Percentiles rank a stretch among this genome's conserved stretches.
Evolutionary conservation across 192 early-diverging fungal genomes (phyloP).

Genomic region (Chytriomyces sp.): DNA sequence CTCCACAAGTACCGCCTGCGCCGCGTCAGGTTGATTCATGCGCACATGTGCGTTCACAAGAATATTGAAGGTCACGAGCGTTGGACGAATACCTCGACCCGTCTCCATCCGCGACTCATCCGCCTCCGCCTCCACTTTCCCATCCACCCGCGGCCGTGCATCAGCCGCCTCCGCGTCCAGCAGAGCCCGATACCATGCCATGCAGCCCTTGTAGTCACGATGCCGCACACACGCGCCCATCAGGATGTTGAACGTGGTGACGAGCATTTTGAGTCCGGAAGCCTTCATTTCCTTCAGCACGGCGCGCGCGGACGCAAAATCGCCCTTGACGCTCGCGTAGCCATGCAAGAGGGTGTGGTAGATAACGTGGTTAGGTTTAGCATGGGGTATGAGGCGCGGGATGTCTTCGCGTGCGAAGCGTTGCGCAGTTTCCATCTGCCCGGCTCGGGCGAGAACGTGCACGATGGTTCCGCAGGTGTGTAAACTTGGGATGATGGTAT

Average conservation of each 20-base stretch:
- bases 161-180: no score
- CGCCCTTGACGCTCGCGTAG: constrained; percentile 4
- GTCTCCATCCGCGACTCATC: no score
- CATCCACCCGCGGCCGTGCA: no score
- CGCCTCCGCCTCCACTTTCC: no score
- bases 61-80: constrained; percentile 38
- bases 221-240: constrained; percentile 11
- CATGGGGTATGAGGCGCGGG: not conserved
- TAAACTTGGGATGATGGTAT: not conserved
- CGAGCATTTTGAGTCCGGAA: not conserved
- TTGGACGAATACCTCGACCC: constrained; percentile 12
- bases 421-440: constrained; percentile 11
- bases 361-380: constrained; percentile 3
- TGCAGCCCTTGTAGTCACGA: constrained; percentile 1
- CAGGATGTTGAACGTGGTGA: constrained; percentile 24
- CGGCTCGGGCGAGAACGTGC: constrained; percentile 7
- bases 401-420: constrained; percentile 4
- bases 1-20: constrained; percentile 22
- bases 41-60: constrained; percentile 31
- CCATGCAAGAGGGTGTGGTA: constrained; percentile 27
- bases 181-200: constrained; percentile 21
- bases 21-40: constrained; percentile 17
- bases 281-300: constrained; percentile 2
- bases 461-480: constrained; percentile 9
- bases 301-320: not conserved